Evolutionary conservation across 176 grass and related monocot genomes (phyloP).

Genomic region (Lolium rigidum): DNA sequence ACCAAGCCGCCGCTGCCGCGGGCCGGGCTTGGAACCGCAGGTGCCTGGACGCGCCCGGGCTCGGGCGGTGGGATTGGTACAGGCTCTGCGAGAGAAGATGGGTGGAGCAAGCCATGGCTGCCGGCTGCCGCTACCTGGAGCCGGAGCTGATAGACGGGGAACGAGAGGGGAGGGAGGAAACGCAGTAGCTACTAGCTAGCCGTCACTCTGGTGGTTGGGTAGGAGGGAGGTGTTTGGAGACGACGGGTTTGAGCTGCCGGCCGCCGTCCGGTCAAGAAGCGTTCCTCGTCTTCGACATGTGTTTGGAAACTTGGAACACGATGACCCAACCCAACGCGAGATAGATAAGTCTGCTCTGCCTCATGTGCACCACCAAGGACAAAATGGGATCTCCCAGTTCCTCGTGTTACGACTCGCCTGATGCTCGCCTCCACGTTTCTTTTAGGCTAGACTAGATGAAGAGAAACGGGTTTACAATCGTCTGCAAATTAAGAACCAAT

Average conservation of each 20-base stretch:
- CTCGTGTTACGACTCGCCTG: slow-evolving; percentile 15
- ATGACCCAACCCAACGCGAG: slow-evolving; percentile 3
- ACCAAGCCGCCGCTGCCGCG: neutral
- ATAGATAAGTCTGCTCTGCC: slow-evolving; percentile 1
- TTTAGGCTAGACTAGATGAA: too few relatives aligned
- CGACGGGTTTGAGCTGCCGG: too few relatives aligned
- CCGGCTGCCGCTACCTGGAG: slow-evolving; percentile 11
- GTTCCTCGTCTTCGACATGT: slow-evolving; percentile 43
- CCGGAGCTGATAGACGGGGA: neutral
- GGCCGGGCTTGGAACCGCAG: slow-evolving; percentile 40
- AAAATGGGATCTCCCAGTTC: slow-evolving; percentile 1
- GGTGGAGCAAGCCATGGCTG: slow-evolving; percentile 65
- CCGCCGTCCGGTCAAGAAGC: slow-evolving; percentile 29
- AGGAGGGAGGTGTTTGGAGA: too few relatives aligned
- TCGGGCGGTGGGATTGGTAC: slow-evolving; percentile 38
- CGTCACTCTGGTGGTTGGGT: neutral
- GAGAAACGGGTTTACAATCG: too few relatives aligned
- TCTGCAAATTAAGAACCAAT: too few relatives aligned
- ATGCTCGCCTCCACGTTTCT: neutral
- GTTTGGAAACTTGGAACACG: slow-evolving; percentile 44
- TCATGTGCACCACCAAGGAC: neutral
- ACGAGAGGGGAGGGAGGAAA: neutral
- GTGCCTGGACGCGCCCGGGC: slow-evolving; percentile 13
- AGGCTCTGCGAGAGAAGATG: slow-evolving; percentile 73
- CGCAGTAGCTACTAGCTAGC: neutral